phyloP scores from a whole-genome alignment of 2,329 filamentous ascomycete genomes.

The Scytalidium lignicola region DNA sequence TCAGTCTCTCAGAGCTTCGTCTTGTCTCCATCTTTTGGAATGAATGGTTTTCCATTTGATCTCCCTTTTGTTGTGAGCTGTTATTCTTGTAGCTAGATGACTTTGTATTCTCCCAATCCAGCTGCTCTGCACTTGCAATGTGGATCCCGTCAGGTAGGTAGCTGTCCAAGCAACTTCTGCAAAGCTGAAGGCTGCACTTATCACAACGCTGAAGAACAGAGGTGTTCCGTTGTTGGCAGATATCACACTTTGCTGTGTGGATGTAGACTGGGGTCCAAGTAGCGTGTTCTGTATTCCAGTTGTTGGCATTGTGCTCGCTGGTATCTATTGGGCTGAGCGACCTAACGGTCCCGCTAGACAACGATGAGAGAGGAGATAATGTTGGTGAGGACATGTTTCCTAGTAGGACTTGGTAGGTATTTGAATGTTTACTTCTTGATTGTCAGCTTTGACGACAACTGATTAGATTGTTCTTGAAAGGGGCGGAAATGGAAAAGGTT shows the following conservation, averaged over 20 bases:
- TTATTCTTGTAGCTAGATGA: too few species aligned
- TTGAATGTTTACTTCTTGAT: neutral
- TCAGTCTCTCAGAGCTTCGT: neutral
- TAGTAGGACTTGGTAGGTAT: neutral
- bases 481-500: neutral
- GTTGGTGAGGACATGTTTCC: neutral
- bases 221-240: constrained; percentile 3
- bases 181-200: constrained; percentile 7
- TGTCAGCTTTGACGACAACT: too few species aligned
- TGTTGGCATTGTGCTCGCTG: neutral
- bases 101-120: constrained; percentile 8
- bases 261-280: constrained; percentile 2
- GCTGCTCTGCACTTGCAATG: neutral
- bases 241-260: constrained; percentile 10
- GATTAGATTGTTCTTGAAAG: too few species aligned
- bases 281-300: neutral
- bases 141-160: constrained; percentile 1
- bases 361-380: neutral
- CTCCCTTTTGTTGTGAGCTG: too few species aligned
- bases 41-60: too few species aligned
- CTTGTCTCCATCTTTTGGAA: neutral
- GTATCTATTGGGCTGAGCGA: neutral
- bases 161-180: constrained; percentile 4
- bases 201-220: constrained; percentile 8
- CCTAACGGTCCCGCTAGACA: neutral